These are phyloP conservation scores for Diddensiella caesifluorescens DNA, from an alignment of 805 yeast genomes.

Conservation along the genomic window DNA sequence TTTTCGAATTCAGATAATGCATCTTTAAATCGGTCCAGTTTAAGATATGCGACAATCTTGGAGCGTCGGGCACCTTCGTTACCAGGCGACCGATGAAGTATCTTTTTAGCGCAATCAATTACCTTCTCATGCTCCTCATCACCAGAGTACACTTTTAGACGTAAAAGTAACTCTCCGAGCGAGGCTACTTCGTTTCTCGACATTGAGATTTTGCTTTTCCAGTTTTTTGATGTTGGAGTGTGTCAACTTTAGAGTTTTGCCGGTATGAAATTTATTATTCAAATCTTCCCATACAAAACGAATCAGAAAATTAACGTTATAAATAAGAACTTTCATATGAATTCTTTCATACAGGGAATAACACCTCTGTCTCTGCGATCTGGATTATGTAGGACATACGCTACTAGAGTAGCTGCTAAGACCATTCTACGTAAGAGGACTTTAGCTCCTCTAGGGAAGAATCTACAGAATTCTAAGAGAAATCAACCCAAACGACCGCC, in stretches of 20 bases:
- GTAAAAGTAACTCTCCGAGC: slow-evolving; percentile 31
- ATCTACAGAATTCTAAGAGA: no score
- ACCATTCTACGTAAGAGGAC: neutral
- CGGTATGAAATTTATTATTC: no score
- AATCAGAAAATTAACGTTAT: no score
- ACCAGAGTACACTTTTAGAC: slow-evolving; percentile 34
- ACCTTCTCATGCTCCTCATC: slow-evolving; percentile 25
- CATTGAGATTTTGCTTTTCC: no score
- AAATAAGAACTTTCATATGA: no score
- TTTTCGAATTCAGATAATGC: slow-evolving; percentile 43
- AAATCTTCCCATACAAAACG: no score
- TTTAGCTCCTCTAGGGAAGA: neutral
- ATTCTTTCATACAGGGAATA: no score
- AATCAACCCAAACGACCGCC: no score
- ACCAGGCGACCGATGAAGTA: slow-evolving; percentile 23
- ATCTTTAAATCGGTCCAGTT: slow-evolving; percentile 48
- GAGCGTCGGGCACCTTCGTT: slow-evolving; percentile 33
- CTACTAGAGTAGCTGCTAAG: neutral
- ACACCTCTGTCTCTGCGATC: no score
- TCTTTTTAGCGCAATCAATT: slow-evolving; percentile 17
- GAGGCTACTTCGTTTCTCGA: slow-evolving; percentile 8
- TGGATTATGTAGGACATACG: no score
- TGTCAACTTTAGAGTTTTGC: no score
- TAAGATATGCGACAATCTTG: slow-evolving; percentile 55
- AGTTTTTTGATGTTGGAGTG: no score